A percentile compares a stretch with the other conserved stretches of the same genome.
Conservation (phyloP, 2,329 filamentous ascomycete species). For the Fusarium lyarnte region DNA sequence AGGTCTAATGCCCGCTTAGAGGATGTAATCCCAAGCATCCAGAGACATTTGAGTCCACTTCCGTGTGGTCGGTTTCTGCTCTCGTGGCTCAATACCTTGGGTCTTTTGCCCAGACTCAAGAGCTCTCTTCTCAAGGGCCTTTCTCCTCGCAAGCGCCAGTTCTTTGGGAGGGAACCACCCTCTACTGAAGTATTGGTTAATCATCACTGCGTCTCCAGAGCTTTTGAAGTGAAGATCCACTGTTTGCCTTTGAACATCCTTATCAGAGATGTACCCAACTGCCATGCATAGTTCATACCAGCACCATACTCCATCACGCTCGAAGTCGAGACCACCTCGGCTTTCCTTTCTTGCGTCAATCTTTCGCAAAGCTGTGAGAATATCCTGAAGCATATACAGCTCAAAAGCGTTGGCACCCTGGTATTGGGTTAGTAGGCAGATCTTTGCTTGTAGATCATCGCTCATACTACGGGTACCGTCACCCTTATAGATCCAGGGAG, state of each 20-base stretch:
- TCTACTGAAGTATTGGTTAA: background rate
- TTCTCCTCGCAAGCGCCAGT: background rate
- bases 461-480: background rate
- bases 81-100: background rate
- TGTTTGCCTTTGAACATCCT: background rate
- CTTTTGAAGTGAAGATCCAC: background rate
- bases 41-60: background rate
- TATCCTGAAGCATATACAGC: background rate
- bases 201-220: background rate
- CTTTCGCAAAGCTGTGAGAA: background rate
- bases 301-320: background rate
- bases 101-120: background rate
- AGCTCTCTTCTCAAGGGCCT: background rate
- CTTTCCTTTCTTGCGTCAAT: background rate
- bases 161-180: fast-evolving
- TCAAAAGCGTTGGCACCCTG: background rate
- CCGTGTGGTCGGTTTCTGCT: no score
- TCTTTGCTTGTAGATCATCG: background rate
- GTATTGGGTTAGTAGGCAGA: background rate
- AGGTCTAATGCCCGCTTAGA: fast-evolving
- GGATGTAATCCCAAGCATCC: background rate
- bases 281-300: background rate
- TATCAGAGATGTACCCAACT: background rate
- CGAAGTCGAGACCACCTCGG: background rate
- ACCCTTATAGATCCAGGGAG: background rate